Conservation (phyloP, 352 stramenopile genomes). For the Phytophthora ohioensis region DNA sequence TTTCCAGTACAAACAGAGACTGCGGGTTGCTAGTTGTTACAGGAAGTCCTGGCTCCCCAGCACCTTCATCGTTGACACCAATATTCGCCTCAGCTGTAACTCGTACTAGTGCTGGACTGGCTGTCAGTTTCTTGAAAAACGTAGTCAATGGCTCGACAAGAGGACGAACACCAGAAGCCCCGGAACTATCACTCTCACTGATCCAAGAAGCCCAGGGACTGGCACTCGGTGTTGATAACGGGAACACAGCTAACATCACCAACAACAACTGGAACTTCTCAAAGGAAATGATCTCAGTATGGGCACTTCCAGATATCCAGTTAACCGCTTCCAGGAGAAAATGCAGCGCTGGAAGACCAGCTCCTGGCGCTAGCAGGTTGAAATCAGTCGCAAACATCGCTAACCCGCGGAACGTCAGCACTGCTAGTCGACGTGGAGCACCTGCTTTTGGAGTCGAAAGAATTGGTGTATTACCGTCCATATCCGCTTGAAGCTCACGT, state of each 20-base stretch:
- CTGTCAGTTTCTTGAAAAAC: slow-evolving; percentile 41
- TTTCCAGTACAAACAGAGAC: slow-evolving; percentile 22
- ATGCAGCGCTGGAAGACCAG: slow-evolving; percentile 47
- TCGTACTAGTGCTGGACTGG: slow-evolving; percentile 39
- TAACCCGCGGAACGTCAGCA: slow-evolving; percentile 65
- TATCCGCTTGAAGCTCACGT: slow-evolving; percentile 27
- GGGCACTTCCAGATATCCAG: slow-evolving; percentile 70
- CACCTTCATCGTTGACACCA: slow-evolving; percentile 15
- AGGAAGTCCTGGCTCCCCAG: slow-evolving; percentile 7
- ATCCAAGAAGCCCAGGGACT: slow-evolving; percentile 24
- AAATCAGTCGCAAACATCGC: slow-evolving; percentile 62
- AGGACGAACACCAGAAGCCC: slow-evolving; percentile 8
- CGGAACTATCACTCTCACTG: slow-evolving; percentile 9
- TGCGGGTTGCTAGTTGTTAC: slow-evolving; percentile 11
- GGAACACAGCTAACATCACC: slow-evolving; percentile 43
- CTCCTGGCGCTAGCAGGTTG: slow-evolving; percentile 36
- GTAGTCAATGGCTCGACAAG: slow-evolving; percentile 29
- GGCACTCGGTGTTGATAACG: slow-evolving; percentile 21
- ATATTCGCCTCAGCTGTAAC: slow-evolving; percentile 31
- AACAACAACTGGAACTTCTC: slow-evolving; percentile 72
- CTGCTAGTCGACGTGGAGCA: slow-evolving; percentile 46
- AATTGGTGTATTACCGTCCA: slow-evolving; percentile 13
- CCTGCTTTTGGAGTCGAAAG: slow-evolving; percentile 39
- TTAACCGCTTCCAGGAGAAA: slow-evolving; percentile 70
- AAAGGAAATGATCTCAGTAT: slow-evolving; percentile 73